These are phyloP conservation scores for Misopates orontium DNA, from an alignment of 257 asterid species.

Conservation along the genomic window DNA sequence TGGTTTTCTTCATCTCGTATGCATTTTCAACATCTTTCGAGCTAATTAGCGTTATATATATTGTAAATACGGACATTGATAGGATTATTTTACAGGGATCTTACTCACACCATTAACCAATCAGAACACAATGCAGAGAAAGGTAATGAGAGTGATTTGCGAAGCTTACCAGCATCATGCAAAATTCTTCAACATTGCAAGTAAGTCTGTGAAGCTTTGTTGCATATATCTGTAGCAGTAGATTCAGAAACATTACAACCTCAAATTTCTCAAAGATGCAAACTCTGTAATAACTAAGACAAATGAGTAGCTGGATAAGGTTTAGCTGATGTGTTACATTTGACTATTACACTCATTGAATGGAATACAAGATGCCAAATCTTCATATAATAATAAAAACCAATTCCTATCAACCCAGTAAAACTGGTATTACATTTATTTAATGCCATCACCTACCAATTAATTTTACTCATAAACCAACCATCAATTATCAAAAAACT, in stretches of 20 bases:
- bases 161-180: slow-evolving; percentile 41
- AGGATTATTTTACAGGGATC: too few species aligned
- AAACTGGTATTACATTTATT: slow-evolving; percentile 25
- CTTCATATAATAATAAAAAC: slow-evolving; percentile 29
- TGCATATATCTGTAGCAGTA: slow-evolving; percentile 38
- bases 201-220: slow-evolving; percentile 37
- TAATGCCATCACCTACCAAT: slow-evolving; percentile 38
- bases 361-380: slow-evolving; percentile 18
- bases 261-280: background rate
- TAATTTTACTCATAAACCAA: slow-evolving; percentile 30
- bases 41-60: too few species aligned
- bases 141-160: background rate
- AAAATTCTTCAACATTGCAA: slow-evolving; percentile 47
- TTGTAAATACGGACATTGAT: too few species aligned
- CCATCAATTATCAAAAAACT: slow-evolving; percentile 18
- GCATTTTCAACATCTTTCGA: too few species aligned
- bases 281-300: background rate
- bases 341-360: slow-evolving; percentile 19
- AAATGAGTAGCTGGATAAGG: background rate
- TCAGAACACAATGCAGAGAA: too few species aligned
- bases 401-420: slow-evolving; percentile 19
- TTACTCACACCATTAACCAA: too few species aligned
- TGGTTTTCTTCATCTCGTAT: too few species aligned
- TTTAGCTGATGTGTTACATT: slow-evolving; percentile 8
- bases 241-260: slow-evolving; percentile 14